Conservation (phyloP, 108 stramenopile species). For the Aurantiochytrium sp. region DNA sequence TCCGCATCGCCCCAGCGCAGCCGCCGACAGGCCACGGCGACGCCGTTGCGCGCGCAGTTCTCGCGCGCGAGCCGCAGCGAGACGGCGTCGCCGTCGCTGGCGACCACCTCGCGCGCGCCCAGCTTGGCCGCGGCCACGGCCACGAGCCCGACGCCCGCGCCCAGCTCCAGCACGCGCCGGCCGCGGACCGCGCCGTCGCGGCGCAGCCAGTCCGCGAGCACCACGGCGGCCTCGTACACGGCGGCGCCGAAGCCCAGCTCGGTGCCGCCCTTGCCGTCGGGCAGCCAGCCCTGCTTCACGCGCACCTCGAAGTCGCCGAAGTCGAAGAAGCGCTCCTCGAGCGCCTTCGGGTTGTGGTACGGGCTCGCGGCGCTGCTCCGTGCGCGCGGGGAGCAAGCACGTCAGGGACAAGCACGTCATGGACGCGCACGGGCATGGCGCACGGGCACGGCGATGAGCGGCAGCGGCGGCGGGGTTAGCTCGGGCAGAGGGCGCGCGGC, state of each 20-base stretch:
- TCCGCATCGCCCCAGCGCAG: not conserved
- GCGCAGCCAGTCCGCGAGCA: conserved; percentile 10
- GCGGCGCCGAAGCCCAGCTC: conserved; percentile 33
- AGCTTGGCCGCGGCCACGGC: not conserved
- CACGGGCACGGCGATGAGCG: not conserved
- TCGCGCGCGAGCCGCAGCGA: not conserved
- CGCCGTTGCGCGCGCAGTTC: not conserved
- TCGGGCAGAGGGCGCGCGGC: too few relatives aligned
- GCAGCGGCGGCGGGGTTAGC: not conserved
- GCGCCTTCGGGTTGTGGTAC: not conserved
- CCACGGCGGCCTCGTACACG: conserved; percentile 24
- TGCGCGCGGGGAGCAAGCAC: too few relatives aligned
- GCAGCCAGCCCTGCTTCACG: conserved; percentile 14
- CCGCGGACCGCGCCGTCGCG: not conserved
- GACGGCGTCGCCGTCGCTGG: not conserved
- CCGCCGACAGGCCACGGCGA: not conserved
- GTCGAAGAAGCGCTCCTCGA: not conserved
- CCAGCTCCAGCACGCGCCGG: conserved; percentile 3
- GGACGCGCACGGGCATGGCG: too few relatives aligned
- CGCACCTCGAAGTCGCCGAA: not conserved
- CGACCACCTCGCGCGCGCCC: not conserved
- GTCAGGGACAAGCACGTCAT: too few relatives aligned
- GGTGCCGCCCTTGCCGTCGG: conserved; percentile 34
- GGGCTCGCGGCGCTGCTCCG: not conserved
- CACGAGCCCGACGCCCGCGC: not conserved